A percentile compares a stretch with the other conserved stretches of the same genome.
Conservation (phyloP, 805 yeast genomes). For the Kuraishia ogatae region DNA sequence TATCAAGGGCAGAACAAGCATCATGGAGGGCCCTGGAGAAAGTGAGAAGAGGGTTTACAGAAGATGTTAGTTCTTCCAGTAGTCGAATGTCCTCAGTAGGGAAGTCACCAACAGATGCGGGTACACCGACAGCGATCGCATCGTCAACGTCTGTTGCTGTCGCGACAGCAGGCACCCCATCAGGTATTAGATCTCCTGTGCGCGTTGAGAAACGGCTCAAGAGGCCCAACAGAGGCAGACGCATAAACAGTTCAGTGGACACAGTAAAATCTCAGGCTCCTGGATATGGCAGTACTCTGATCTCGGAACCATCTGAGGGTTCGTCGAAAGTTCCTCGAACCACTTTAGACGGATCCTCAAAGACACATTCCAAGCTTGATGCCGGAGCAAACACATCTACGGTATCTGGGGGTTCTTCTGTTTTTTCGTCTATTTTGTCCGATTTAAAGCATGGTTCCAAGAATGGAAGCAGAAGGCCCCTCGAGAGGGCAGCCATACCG, state of each 20-base stretch:
- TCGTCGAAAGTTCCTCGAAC: background rate
- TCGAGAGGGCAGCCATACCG: background rate
- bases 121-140: background rate
- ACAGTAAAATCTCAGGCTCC: too few species aligned
- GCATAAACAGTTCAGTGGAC: background rate
- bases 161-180: background rate
- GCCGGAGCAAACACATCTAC: background rate
- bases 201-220: slow-evolving; percentile 1
- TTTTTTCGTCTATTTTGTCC: background rate
- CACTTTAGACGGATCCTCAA: background rate
- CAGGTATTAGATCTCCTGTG: background rate
- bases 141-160: background rate
- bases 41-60: slow-evolving; percentile 8
- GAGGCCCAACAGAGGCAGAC: background rate
- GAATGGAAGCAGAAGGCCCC: background rate
- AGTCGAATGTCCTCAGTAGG: background rate
- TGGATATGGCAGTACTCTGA: too few species aligned
- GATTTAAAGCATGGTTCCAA: background rate
- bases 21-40: slow-evolving; percentile 22
- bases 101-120: background rate
- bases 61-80: background rate
- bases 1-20: slow-evolving; percentile 12
- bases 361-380: too few species aligned
- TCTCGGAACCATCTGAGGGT: background rate
- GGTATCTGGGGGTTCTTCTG: background rate